Conservation (phyloP, 176 grass and related monocot species). For the Canna indica region DNA sequence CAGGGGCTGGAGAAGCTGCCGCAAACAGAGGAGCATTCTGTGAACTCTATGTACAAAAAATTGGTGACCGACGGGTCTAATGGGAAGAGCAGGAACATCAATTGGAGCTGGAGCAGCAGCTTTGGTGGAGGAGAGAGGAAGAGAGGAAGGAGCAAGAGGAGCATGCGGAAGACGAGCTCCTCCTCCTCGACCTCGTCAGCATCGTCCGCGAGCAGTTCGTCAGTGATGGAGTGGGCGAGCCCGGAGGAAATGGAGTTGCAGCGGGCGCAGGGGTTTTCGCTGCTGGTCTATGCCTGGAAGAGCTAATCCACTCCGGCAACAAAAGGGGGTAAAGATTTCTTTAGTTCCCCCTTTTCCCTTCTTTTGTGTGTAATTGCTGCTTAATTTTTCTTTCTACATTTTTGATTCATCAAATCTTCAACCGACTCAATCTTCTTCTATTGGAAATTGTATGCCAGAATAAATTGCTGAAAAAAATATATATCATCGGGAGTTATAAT, state of each 20-base stretch:
- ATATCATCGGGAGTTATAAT: neutral
- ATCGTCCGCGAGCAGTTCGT: constrained; percentile 54
- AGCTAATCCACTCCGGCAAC: constrained; percentile 18
- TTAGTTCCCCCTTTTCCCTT: neutral
- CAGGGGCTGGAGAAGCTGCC: neutral
- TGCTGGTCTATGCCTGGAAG: constrained; percentile 81
- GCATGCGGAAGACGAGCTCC: constrained; percentile 45
- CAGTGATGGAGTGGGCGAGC: constrained; percentile 85
- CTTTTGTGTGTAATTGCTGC: neutral
- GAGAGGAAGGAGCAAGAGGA: constrained; percentile 24
- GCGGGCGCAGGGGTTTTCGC: constrained; percentile 48
- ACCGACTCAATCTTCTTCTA: neutral
- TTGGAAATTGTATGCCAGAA: neutral
- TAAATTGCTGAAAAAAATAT: neutral
- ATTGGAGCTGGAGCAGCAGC: constrained; percentile 11
- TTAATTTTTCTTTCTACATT: neutral
- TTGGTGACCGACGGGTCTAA: neutral
- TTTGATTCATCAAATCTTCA: neutral
- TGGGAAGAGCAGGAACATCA: neutral
- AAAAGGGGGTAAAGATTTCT: neutral
- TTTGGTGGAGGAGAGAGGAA: constrained; percentile 13
- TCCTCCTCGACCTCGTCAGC: constrained; percentile 56
- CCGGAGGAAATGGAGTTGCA: constrained; percentile 66
- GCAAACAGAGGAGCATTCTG: neutral
- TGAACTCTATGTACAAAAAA: neutral